These are phyloP conservation scores for Grosmannia huntii DNA, from an alignment of 2,329 filamentous ascomycete species.

Conservation along the genomic window DNA sequence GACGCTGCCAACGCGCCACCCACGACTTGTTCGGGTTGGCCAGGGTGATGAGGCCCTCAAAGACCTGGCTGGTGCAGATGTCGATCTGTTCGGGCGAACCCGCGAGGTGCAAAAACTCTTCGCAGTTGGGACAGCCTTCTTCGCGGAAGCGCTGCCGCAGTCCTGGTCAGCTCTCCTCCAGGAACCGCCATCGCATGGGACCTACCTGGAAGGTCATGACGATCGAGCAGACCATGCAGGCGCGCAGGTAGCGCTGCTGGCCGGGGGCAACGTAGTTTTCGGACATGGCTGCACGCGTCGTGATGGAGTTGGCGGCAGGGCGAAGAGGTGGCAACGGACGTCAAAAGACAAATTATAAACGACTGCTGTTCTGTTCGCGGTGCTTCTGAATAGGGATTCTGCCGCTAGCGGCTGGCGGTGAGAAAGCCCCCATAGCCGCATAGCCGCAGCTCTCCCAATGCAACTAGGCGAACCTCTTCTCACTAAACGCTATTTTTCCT, in stretches of 20 bases:
- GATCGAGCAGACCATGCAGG: conserved; percentile 97
- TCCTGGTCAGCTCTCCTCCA: background rate
- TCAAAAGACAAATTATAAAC: background rate
- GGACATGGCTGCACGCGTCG: conserved; percentile 22
- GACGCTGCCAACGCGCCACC: conserved; percentile 92
- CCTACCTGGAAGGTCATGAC: conserved; percentile 68
- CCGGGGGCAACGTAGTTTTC: conserved; percentile 56
- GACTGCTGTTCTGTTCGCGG: background rate
- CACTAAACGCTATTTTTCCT: background rate
- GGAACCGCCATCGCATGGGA: too few relatives aligned
- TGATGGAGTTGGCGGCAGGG: background rate
- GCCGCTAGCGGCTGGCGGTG: background rate
- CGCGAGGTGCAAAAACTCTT: conserved; percentile 74
- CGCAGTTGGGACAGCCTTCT: conserved; percentile 92
- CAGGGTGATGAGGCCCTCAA: conserved; percentile 81
- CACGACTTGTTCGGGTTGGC: conserved; percentile 74
- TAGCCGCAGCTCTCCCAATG: background rate
- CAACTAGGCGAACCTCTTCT: background rate
- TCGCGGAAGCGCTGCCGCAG: conserved; percentile 60
- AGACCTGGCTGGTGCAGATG: conserved; percentile 91
- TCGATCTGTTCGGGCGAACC: conserved; percentile 70
- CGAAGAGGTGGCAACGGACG: background rate
- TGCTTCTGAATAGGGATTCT: background rate
- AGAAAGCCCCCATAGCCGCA: background rate
- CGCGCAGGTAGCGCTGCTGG: conserved; percentile 78